Percentiles rank a stretch among this genome's conserved stretches.
These are phyloP conservation scores for Hibiscus syriacus DNA, from an alignment of 345 rosid genomes.

Conservation along the genomic window DNA sequence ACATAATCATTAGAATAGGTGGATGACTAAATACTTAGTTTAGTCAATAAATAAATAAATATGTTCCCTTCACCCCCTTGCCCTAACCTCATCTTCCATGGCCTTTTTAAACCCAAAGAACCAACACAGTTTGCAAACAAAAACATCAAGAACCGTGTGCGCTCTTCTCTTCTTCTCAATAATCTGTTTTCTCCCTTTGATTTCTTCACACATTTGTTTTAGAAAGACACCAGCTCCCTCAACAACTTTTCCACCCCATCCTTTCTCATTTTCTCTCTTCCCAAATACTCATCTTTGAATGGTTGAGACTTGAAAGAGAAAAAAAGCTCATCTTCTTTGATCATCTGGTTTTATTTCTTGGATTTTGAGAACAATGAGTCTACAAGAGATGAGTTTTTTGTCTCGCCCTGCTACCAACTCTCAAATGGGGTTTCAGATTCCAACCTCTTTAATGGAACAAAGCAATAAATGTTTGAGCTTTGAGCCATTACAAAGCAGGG, in stretches of 20 bases:
- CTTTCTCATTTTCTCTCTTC: background rate
- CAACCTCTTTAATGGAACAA: conserved; percentile 21
- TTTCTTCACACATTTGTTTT: background rate
- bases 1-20: too few species aligned
- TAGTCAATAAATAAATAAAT: background rate
- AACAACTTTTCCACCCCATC: background rate
- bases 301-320: background rate
- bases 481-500: conserved; percentile 22
- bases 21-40: too few species aligned
- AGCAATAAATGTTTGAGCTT: conserved; percentile 9
- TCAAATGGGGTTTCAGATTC: conserved; percentile 29
- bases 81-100: background rate
- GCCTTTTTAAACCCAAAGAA: background rate
- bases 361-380: conserved; percentile 25
- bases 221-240: background rate
- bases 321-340: background rate
- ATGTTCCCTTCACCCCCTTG: background rate
- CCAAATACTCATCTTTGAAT: background rate
- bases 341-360: background rate
- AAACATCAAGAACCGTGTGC: conserved; percentile 2
- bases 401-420: conserved; percentile 17
- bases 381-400: conserved; percentile 21
- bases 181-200: background rate
- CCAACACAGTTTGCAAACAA: background rate
- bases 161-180: conserved; percentile 9